Conservation (phyloP, 2,329 filamentous ascomycete species). For the Thermothelomyces thermophilus region DNA sequence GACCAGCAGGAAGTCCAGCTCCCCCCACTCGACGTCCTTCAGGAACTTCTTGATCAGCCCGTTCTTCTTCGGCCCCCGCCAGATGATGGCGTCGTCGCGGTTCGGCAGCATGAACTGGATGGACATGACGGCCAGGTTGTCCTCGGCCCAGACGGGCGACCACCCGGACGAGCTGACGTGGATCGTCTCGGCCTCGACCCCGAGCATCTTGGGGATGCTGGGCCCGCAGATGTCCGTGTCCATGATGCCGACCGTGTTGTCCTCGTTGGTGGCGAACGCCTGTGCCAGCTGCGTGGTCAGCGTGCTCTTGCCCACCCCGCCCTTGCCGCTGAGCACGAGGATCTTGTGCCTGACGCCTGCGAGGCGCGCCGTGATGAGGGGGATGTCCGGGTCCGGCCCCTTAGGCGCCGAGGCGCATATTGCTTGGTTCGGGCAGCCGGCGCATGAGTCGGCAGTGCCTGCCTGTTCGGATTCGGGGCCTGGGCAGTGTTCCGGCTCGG, state of each 20-base stretch:
- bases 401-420: constrained; percentile 94
- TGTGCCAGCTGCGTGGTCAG: constrained; percentile 85
- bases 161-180: constrained; percentile 84
- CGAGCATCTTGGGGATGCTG: constrained; percentile 98
- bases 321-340: constrained; percentile 81
- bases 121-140: constrained; percentile 93
- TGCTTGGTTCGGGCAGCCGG: constrained; percentile 88
- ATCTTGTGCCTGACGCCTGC: constrained; percentile 83
- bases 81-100: constrained; percentile 91
- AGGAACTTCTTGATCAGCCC: constrained; percentile 96
- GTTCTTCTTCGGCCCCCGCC: constrained; percentile 97
- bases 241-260: constrained; percentile 84
- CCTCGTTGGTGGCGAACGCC: constrained; percentile 76
- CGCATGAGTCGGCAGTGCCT: constrained; percentile 73
- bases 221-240: constrained; percentile 97
- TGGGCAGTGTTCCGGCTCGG: constrained; percentile 94
- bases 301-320: constrained; percentile 93
- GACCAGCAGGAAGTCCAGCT: constrained; percentile 85
- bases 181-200: constrained; percentile 87
- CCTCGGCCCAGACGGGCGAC: constrained; percentile 92
- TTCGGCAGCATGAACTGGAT: constrained; percentile 98
- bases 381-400: constrained; percentile 90
- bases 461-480: constrained; percentile 74
- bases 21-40: constrained; percentile 97
- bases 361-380: constrained; percentile 77